Base-by-base conservation (phyloP, 148 eudicot species). In the Amaranthus cruentus region DNA sequence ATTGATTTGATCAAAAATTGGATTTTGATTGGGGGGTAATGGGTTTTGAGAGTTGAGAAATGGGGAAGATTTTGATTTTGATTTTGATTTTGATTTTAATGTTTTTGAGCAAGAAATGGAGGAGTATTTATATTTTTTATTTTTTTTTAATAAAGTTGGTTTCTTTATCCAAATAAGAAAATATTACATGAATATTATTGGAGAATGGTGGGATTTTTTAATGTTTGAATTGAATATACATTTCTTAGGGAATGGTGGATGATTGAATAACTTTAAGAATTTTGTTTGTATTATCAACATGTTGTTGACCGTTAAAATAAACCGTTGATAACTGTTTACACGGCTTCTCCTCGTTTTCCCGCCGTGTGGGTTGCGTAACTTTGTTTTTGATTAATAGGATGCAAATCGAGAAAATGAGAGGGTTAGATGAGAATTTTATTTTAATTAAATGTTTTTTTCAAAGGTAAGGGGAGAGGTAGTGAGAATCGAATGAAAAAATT, bases 271-370 rank as follows among this genome's bases (percentile, higher is more conserved):
- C 8, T 58, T 7, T n/a, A 18, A 9, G 57, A 42, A 14, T 15
- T 50, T 68, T 73, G 75, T 50, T 66, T 7, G 59, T 69, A 59
- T 76, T 60, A 1, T 21, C 5, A 6, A 49, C 42, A 10, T 3
- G 9, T 9, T 5, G 73, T 60, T 52, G 67, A 69, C 78, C 78
- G 78, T 76, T 74, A 38, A 47, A 28, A 9, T 21, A 4, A 66
- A 18, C n/a, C 13, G 14, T 71, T 44, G 47, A 14, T 12, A 7
- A 28, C 38, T 28, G 38, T 52, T 13, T 4, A 58, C 72, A 61
- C 73, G 73, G 68, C 44, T 60, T 59, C 8, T 52, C 5, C 69
- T 13, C 68, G 58, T 75, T 58, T 75, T 75, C 72, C 78, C 78
- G 78, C 72, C 64, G 72, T 59, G 28, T 54, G 11, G 70, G 53